Evolutionary conservation across 208 protist genomes (phyloP), one percentile per base, ranked within the genome.

Genomic region (Vickermania spadyakhi): DNA sequence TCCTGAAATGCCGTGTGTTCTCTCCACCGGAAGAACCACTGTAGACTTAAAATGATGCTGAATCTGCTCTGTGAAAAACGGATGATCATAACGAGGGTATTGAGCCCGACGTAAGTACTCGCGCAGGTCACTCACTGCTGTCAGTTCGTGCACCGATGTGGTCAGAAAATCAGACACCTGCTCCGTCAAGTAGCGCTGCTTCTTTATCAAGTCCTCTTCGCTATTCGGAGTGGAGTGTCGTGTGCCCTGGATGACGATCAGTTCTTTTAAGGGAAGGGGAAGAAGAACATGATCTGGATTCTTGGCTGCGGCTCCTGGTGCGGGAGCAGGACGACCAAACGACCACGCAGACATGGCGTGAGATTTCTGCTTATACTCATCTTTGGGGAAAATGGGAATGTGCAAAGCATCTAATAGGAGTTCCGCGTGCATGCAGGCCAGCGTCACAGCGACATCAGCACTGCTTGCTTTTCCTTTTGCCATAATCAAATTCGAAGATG

Each of bases 391-490:
- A 3, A 96, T 51, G 36, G 66, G 27, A 11, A 90, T 74, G 50
- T 52, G 52, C 31, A 87, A 60, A 18, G 73, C 69, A 68, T 96
- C 89, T 1, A 96, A 60, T 1, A 90, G 55, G n/a, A 96, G 74
- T 56, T 96, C 89, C 0, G 85, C 85, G 60, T 96, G 89, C 89
- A 96, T 96, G 68, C 77, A 82, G 21, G 85, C 85, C 0, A 96
- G 75, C 62, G 67, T 60, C 25, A 90, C 70, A 14, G 89, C 77
- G 2, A 61, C 61, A 27, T 83, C 68, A 22, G 70, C 64, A 18
- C 58, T 68, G 21, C 61, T 64, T 2, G 85, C 89, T 50, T 90
- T 96, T 36, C 89, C 89, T 30, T 75, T 53, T 22, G 85, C 89
- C 22, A 76, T 61, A 3, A 90, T 57, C n/a, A n/a, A n/a, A n/a